phyloP scores from a whole-genome alignment of 2,329 filamentous ascomycete genomes.

The Pleoardoris graminearum region DNA sequence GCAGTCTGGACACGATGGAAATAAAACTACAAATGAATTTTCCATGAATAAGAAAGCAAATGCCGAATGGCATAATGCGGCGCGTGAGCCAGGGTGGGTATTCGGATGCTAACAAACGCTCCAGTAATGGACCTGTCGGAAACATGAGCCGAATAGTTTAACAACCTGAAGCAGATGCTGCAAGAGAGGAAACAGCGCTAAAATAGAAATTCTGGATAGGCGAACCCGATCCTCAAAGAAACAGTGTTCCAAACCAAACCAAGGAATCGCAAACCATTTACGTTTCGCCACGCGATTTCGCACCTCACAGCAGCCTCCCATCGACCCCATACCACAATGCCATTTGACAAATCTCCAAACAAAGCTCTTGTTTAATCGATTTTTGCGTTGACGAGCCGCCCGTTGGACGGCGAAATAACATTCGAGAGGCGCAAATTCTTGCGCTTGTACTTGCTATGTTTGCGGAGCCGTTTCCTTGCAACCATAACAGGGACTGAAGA shows the following conservation, averaged over 20 bases:
- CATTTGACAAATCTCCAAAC: conserved; percentile 41
- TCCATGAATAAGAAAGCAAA: not conserved
- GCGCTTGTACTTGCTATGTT: conserved; percentile 80
- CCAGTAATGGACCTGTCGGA: conserved; percentile 12
- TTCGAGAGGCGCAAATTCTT: conserved; percentile 75
- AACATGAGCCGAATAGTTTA: conserved; percentile 2
- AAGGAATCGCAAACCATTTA: conserved; percentile 36
- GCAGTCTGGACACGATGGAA: not conserved
- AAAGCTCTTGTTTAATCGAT: conserved; percentile 64
- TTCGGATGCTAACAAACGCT: conserved; percentile 6
- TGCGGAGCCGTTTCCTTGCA: conserved; percentile 83
- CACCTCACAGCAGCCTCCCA: conserved; percentile 12
- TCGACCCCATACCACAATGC: conserved; percentile 12
- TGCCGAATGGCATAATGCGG: not conserved
- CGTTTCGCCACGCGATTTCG: conserved; percentile 36
- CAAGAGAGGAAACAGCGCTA: conserved; percentile 17
- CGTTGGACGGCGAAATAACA: conserved; percentile 72
- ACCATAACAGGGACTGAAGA: conserved; percentile 98
- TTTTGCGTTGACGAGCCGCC: conserved; percentile 71
- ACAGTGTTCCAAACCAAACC: conserved; percentile 27
- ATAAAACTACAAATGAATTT: not conserved
- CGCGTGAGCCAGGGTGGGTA: not conserved
- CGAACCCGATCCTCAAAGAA: conserved; percentile 16
- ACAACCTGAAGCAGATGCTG: conserved; percentile 23
- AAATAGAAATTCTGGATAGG: conserved; percentile 16